A percentile compares a stretch with the other conserved stretches of the same genome.
These are phyloP conservation scores for Chlorella sp. DNA, from an alignment of 139 green algal genomes.

Conservation along the genomic window DNA sequence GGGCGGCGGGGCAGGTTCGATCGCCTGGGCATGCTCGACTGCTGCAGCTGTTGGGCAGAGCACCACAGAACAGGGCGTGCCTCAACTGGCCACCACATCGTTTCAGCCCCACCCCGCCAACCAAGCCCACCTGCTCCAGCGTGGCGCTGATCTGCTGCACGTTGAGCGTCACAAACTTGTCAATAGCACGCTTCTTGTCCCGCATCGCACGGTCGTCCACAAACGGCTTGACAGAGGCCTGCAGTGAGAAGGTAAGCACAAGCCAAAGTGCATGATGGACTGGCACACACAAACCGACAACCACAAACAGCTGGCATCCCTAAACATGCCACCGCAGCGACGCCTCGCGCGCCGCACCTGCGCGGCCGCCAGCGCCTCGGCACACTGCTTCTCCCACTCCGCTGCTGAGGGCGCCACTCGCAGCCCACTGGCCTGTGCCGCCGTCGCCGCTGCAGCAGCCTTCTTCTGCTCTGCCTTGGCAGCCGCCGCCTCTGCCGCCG, in stretches of 20 bases:
- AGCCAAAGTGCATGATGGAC: neutral
- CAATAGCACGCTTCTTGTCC: constrained; percentile 65
- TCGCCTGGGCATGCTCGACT: neutral
- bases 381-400: constrained; percentile 29
- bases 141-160: constrained; percentile 83
- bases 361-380: constrained; percentile 27
- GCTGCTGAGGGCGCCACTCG: constrained; percentile 36
- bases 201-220: constrained; percentile 52
- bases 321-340: neutral
- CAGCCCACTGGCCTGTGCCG: neutral
- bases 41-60: no score
- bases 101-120: no score
- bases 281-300: neutral
- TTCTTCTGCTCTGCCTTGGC: neutral
- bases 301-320: neutral
- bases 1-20: neutral
- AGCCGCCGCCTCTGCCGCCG: neutral
- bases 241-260: neutral
- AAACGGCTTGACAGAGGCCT: constrained; percentile 42
- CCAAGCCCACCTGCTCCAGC: constrained; percentile 66
- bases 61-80: no score
- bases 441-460: neutral
- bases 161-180: constrained; percentile 80
- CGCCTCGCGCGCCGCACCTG: constrained; percentile 23
- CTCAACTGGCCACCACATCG: no score